phyloP scores from a whole-genome alignment of 257 asterid species.

The Hygrophila difformis region DNA sequence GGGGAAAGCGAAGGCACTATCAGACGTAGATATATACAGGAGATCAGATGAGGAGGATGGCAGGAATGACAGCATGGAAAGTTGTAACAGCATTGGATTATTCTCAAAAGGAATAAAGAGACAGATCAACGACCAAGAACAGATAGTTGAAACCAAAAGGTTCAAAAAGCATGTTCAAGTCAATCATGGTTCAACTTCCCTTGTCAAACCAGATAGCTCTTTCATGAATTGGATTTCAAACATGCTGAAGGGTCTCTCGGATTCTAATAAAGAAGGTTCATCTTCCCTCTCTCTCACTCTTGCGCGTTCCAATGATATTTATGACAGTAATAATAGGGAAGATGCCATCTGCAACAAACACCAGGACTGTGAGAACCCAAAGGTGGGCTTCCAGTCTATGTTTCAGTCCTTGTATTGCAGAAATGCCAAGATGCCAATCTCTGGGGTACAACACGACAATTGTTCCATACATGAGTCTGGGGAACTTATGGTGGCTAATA shows the following conservation, averaged over 20 bases:
- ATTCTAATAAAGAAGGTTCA: constrained; percentile 19
- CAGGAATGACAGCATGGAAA: constrained; percentile 35
- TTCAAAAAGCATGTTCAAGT: constrained; percentile 23
- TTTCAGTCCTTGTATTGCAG: constrained; percentile 43
- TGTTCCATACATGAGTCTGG: constrained; percentile 17
- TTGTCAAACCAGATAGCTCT: constrained; percentile 32
- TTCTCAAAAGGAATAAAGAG: constrained; percentile 31
- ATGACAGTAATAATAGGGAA: constrained; percentile 19
- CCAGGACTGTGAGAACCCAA: constrained; percentile 13
- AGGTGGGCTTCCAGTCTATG: constrained; percentile 34
- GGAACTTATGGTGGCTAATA: constrained; percentile 17
- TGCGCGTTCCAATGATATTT: constrained; percentile 18
- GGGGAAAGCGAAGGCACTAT: constrained; percentile 43
- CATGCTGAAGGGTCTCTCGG: constrained; percentile 55
- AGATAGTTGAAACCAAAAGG: constrained; percentile 37
- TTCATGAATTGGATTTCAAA: constrained; percentile 73
- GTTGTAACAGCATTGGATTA: constrained; percentile 52
- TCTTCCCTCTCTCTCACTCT: constrained; percentile 15
- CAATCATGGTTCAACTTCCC: constrained; percentile 19
- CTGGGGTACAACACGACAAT: constrained; percentile 18
- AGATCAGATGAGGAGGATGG: constrained; percentile 13
- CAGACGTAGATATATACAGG: constrained; percentile 22
- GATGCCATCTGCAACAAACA: constrained; percentile 11
- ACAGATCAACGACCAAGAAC: constrained; percentile 17
- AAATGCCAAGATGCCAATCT: constrained; percentile 17